Conservation (phyloP, 1,139 yeast genomes). For the Zygosaccharomyces sapae region DNA sequence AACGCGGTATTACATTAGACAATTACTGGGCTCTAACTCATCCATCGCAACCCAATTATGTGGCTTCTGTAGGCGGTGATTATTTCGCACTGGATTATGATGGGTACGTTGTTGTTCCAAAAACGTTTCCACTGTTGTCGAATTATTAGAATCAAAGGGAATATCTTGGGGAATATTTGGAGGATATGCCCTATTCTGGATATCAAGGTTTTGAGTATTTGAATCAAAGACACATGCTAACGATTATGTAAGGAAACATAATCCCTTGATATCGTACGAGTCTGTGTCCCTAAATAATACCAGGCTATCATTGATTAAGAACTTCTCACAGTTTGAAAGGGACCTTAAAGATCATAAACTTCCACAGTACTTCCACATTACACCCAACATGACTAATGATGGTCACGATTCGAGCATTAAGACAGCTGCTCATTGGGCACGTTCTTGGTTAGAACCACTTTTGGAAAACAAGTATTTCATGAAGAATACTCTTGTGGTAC, state of each 20-base stretch:
- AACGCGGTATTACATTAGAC: conserved; percentile 43
- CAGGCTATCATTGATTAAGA: conserved; percentile 43
- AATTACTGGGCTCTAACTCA: conserved; percentile 50
- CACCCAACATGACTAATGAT: conserved; percentile 50
- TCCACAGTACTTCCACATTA: conserved; percentile 49
- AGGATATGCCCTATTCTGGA: conserved; percentile 48
- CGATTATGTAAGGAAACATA: conserved; percentile 49
- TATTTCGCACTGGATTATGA: conserved; percentile 46
- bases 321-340: conserved; percentile 41
- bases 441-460: conserved; percentile 42
- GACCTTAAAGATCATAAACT: conserved; percentile 40
- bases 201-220: conserved; percentile 44
- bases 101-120: conserved; percentile 42
- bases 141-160: conserved; percentile 42
- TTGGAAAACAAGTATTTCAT: conserved; percentile 43
- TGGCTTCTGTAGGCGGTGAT: conserved; percentile 47
- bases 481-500: conserved; percentile 41
- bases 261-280: conserved; percentile 43
- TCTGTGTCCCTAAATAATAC: conserved; percentile 36
- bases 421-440: conserved; percentile 44
- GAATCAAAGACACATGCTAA: conserved; percentile 42
- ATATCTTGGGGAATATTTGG: conserved; percentile 51
- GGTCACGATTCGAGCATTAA: conserved; percentile 46
- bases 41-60: conserved; percentile 51
- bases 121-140: conserved; percentile 45